A percentile compares a stretch with the other conserved stretches of the same genome.
Evolutionary conservation across 306 rosid genomes (phyloP).

Genomic region (Cicer chorassanicum): DNA sequence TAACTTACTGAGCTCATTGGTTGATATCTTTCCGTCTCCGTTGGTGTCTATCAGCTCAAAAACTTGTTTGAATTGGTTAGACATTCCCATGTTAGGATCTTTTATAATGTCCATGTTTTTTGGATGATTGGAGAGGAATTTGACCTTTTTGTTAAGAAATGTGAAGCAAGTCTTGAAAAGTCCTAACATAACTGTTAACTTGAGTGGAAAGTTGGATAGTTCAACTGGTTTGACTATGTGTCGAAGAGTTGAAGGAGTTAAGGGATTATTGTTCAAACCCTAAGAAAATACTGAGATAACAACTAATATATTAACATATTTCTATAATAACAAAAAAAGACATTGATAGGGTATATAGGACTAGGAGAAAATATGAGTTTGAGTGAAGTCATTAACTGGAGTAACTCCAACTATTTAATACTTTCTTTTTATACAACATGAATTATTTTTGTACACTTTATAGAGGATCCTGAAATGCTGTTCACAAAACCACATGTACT

Average conservation of each 20-base stretch:
- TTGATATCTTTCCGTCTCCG: slow-evolving; percentile 71
- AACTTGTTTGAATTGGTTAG: slow-evolving; percentile 63
- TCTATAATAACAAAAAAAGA: no score
- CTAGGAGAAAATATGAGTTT: not conserved
- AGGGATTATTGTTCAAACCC: not conserved
- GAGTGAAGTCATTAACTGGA: not conserved
- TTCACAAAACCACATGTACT: not conserved
- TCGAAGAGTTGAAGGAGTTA: not conserved
- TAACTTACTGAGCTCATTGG: slow-evolving; percentile 59
- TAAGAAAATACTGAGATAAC: not conserved
- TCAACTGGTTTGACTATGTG: not conserved
- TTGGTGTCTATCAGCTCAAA: slow-evolving; percentile 67
- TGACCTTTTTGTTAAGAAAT: slow-evolving; percentile 46
- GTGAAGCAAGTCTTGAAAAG: slow-evolving; percentile 38
- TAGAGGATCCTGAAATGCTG: not conserved
- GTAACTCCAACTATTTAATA: not conserved
- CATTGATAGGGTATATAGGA: no score
- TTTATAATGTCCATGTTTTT: not conserved
- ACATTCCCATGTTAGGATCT: slow-evolving; percentile 45
- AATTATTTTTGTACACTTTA: not conserved
- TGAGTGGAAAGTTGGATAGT: no score
- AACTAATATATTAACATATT: not conserved
- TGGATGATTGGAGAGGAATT: slow-evolving; percentile 38
- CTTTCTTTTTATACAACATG: not conserved
- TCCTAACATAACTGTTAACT: not conserved